Conservation (phyloP, 495 filamentous ascomycete species). For the Astrothelium subdiscretum region DNA sequence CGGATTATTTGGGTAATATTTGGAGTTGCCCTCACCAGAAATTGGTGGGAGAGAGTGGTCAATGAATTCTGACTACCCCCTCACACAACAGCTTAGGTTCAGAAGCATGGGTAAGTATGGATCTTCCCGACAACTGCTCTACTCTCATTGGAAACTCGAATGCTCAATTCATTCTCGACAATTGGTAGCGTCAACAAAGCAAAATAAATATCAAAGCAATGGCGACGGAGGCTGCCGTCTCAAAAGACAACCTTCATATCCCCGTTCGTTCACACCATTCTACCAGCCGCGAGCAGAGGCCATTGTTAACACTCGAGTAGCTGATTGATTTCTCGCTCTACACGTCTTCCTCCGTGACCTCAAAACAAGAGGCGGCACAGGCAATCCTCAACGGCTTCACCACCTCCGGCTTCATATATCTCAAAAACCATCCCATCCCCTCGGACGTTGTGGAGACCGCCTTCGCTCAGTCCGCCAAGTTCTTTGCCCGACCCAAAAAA, state of each 20-base stretch:
- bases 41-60: no score
- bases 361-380: slow-evolving; percentile 54
- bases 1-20: no score
- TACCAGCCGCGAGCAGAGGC: background rate
- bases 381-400: slow-evolving; percentile 71
- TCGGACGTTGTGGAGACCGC: slow-evolving; percentile 36
- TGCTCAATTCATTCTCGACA: no score
- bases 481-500: slow-evolving; percentile 60
- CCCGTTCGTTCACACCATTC: slow-evolving; percentile 1
- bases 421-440: slow-evolving; percentile 66
- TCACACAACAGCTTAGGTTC: no score
- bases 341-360: slow-evolving; percentile 47
- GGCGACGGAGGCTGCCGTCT: slow-evolving; percentile 11
- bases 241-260: slow-evolving; percentile 12
- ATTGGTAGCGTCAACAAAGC: no score
- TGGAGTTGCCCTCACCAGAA: no score
- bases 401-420: slow-evolving; percentile 81
- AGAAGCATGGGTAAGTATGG: no score
- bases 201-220: background rate
- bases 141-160: no score
- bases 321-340: slow-evolving; percentile 80
- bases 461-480: slow-evolving; percentile 60
- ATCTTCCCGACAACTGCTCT: no score
- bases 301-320: slow-evolving; percentile 30
- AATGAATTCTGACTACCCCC: no score